phyloP scores from a whole-genome alignment of 2,329 filamentous ascomycete genomes.

The Hymenoscyphus fructigenus region DNA sequence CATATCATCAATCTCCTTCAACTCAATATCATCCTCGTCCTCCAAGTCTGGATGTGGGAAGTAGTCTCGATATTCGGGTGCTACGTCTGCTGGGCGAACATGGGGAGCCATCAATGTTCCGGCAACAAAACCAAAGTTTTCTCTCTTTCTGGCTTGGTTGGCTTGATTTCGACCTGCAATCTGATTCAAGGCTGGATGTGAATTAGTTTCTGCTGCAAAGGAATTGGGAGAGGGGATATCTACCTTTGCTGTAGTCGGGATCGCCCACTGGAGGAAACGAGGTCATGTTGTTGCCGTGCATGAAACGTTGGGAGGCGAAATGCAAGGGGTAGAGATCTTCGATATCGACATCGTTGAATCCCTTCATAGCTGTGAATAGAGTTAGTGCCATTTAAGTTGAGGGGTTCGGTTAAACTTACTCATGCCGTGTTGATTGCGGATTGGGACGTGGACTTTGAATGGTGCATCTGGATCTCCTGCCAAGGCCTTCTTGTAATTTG shows the following conservation, averaged over 20 bases:
- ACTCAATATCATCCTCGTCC: too few relatives aligned
- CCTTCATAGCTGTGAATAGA: not conserved
- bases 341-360: not conserved
- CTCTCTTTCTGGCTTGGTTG: not conserved
- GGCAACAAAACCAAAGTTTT: not conserved
- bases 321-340: not conserved
- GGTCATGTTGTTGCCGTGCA: not conserved
- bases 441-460: not conserved
- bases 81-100: not conserved
- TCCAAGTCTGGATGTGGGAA: too few relatives aligned
- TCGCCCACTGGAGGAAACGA: not conserved
- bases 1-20: too few relatives aligned
- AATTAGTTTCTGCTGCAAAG: not conserved
- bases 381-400: not conserved
- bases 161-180: not conserved
- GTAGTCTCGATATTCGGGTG: too few relatives aligned
- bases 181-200: not conserved
- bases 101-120: not conserved
- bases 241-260: not conserved
- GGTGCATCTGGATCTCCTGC: not conserved
- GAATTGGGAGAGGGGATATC: not conserved
- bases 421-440: slow-evolving; percentile 1
- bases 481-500: not conserved
- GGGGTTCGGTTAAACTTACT: slow-evolving; percentile 6
- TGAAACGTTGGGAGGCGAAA: not conserved